These are phyloP conservation scores for Lonicera japonica DNA, from an alignment of 129 eudicot species.

Conservation along the genomic window DNA sequence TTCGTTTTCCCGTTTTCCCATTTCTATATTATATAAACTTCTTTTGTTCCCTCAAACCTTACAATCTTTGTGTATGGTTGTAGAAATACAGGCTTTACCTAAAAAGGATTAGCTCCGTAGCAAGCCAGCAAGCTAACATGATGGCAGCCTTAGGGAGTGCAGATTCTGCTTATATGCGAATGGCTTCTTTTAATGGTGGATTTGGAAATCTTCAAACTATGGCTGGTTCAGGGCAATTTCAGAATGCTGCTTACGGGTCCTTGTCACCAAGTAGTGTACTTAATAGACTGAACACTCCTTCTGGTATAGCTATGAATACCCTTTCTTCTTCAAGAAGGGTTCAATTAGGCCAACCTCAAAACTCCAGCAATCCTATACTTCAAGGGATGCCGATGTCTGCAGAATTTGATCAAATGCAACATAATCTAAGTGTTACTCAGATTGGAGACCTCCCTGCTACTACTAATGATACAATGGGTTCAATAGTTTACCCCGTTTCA, in stretches of 20 bases:
- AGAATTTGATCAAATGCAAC: slow-evolving; percentile 15
- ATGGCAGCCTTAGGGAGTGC: slow-evolving; percentile 19
- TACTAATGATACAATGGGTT: not conserved
- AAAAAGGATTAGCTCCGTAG: slow-evolving; percentile 17
- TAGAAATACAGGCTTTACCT: slow-evolving; percentile 21
- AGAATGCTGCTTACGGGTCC: slow-evolving; percentile 1
- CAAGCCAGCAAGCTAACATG: slow-evolving; percentile 19
- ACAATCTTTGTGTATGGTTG: not conserved
- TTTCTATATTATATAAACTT: not conserved
- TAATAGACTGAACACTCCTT: slow-evolving; percentile 10
- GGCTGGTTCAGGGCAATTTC: slow-evolving; percentile 7
- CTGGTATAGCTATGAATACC: slow-evolving; percentile 14
- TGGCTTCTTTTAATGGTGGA: slow-evolving; percentile 15
- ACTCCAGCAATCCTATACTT: not conserved
- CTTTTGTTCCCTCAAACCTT: not conserved
- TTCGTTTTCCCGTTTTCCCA: not conserved
- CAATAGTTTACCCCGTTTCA: not conserved
- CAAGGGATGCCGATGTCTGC: slow-evolving; percentile 14
- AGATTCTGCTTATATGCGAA: slow-evolving; percentile 13
- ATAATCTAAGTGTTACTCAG: too few species aligned
- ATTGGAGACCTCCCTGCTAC: not conserved
- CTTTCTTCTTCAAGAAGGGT: slow-evolving; percentile 12
- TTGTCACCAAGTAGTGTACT: slow-evolving; percentile 6
- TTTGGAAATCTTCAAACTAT: slow-evolving; percentile 9
- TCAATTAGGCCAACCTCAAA: slow-evolving; percentile 6